Evolutionary conservation across 2,329 filamentous ascomycete species (phyloP), one percentile per base, ranked within the genome.

Genomic region (Aspergillus floridensis): DNA sequence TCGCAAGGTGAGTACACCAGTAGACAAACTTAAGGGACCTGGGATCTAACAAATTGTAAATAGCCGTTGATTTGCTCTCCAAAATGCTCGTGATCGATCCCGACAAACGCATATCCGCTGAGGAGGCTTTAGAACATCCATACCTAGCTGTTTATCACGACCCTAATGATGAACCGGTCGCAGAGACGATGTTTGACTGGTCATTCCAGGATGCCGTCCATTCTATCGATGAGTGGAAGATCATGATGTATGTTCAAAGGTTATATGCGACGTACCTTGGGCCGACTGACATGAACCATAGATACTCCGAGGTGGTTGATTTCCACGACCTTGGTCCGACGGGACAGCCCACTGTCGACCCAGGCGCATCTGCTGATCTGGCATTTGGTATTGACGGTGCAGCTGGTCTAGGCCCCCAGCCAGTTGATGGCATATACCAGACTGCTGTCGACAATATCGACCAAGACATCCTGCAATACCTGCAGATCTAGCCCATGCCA

Each of bases 161-260:
- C 74, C 93, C 95, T 8, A 93, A 90, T 38, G 95, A 99, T 71
- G 95, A 99, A 82, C 95, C 95, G 1, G 88, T 92, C 7, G 91
- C 95, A 22, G 91, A 96, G 62, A 92, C 96, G 81, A 96, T 96
- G 80, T 99, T 99, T 72, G 95, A 99, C 76, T 99, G 95, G 95
- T 97, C 93, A 57, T 99, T 99, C 81, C 98, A 98, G 77, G 93
- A 98, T 69, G 93, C 93, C 48, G 95, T 98, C 73, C 81, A 98
- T 56, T 93, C 95, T 1, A 92, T 96, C 49, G 95, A 99, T 74
- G 96, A 93, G n/a, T 99, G 95, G 95, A 99, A 98, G 82, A 96
- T 98, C 74, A 99, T 98, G 95, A 99, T 99, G 95, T 96, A 83
- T 74, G 89, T 75, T 48, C 22, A 1, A 21, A 14, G 29, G 19